phyloP scores from a whole-genome alignment of 257 asterid species.

The Rehmannia glutinosa region DNA sequence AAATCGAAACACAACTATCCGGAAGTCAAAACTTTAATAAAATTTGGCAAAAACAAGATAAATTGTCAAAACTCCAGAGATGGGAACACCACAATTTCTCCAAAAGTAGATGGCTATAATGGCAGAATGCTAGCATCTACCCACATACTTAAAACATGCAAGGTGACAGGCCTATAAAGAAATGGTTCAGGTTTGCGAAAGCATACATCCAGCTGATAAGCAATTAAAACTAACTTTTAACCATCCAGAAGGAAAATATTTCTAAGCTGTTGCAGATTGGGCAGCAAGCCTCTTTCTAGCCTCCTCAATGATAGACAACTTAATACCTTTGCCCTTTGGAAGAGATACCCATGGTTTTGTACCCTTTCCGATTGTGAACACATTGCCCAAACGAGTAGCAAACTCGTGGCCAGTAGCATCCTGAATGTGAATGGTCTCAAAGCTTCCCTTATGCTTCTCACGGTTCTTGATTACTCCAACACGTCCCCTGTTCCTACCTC shows the following conservation, averaged over 20 bases:
- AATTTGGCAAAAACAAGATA: too few relatives aligned
- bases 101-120: neutral
- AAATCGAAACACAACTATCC: too few relatives aligned
- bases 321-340: slow-evolving; percentile 76
- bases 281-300: slow-evolving; percentile 62
- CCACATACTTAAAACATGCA: too few relatives aligned
- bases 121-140: neutral
- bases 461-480: slow-evolving; percentile 70
- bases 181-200: too few relatives aligned
- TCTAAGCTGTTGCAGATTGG: slow-evolving; percentile 50
- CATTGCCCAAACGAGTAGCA: slow-evolving; percentile 70
- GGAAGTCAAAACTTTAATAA: too few relatives aligned
- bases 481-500: slow-evolving; percentile 82
- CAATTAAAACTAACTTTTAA: neutral
- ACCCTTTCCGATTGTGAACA: slow-evolving; percentile 66
- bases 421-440: slow-evolving; percentile 66
- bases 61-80: neutral
- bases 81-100: neutral
- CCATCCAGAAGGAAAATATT: neutral
- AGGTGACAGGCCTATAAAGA: too few relatives aligned
- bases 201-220: too few relatives aligned
- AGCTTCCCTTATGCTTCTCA: slow-evolving; percentile 74
- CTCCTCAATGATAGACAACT: slow-evolving; percentile 64
- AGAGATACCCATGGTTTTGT: slow-evolving; percentile 74
- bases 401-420: slow-evolving; percentile 69